These are phyloP conservation scores for Apophysomyces elegans DNA, from an alignment of 371 early-diverging fungal species.

Conservation along the genomic window DNA sequence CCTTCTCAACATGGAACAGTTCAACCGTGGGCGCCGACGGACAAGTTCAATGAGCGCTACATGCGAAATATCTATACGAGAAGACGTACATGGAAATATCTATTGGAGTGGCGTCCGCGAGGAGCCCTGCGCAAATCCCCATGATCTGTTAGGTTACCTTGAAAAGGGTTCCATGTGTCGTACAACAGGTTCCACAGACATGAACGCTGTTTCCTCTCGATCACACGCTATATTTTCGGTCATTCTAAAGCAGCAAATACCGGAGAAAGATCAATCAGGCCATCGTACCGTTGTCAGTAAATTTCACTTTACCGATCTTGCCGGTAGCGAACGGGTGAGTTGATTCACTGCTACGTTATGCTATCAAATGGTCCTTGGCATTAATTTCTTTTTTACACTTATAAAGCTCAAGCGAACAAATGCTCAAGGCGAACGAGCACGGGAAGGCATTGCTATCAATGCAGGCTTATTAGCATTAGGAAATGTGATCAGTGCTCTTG, in stretches of 20 bases:
- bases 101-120: conserved; percentile 92
- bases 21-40: conserved; percentile 13
- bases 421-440: conserved; percentile 86
- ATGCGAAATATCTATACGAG: conserved; percentile 71
- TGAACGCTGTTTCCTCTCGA: conserved; percentile 97
- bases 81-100: conserved; percentile 91
- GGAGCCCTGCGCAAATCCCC: conserved; percentile 71
- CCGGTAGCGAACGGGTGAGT: conserved; percentile 71
- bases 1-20: conserved; percentile 63
- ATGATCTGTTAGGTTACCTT: conserved; percentile 76
- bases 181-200: conserved; percentile 95
- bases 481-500: conserved; percentile 98
- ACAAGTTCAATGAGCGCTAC: conserved; percentile 8
- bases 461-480: conserved; percentile 95
- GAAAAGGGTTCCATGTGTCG: conserved; percentile 84
- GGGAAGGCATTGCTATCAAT: conserved; percentile 98
- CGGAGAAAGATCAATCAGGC: conserved; percentile 22
- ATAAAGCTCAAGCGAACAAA: conserved; percentile 48
- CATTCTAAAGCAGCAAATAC: conserved; percentile 60
- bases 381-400: conserved; percentile 6
- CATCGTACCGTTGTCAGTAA: conserved; percentile 64
- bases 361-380: not conserved
- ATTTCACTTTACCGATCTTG: conserved; percentile 97
- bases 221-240: conserved; percentile 98
- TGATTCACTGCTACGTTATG: not conserved